phyloP scores from a whole-genome alignment of 148 eudicot species.

The Linanthus parryae region DNA sequence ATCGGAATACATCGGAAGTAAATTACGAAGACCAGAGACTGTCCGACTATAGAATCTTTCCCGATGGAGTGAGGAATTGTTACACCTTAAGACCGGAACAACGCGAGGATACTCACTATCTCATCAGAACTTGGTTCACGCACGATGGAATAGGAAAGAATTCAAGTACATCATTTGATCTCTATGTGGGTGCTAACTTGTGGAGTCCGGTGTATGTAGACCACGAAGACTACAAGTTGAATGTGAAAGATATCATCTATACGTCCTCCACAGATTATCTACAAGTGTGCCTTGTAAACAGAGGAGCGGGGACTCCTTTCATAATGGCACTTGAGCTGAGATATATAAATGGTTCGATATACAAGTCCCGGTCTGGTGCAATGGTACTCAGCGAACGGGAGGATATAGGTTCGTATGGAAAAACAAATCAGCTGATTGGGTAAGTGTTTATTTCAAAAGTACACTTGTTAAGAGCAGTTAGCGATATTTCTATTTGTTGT shows the following conservation, averaged over 20 bases:
- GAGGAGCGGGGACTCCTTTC: background rate
- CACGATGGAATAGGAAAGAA: conserved; percentile 47
- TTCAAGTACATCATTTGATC: conserved; percentile 29
- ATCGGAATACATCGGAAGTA: conserved; percentile 15
- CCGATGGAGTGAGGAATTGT: too few relatives aligned
- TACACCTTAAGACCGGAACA: conserved; percentile 19
- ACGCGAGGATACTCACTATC: conserved; percentile 22
- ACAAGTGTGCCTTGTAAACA: conserved; percentile 2
- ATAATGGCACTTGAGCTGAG: conserved; percentile 2
- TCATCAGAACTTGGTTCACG: conserved; percentile 33
- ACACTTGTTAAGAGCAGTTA: too few relatives aligned
- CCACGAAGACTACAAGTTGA: too few relatives aligned
- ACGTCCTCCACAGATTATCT: conserved; percentile 1
- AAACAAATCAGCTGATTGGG: background rate
- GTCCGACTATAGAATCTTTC: conserved; percentile 25
- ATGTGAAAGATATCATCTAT: background rate
- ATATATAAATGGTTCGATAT: background rate
- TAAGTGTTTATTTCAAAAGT: too few relatives aligned
- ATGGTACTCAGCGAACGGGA: background rate
- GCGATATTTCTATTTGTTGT: too few relatives aligned
- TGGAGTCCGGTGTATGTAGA: conserved; percentile 19
- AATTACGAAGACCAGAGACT: conserved; percentile 2
- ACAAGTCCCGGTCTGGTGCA: background rate
- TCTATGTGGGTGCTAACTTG: conserved; percentile 25
- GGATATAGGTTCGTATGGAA: background rate